Evolutionary conservation across 2,329 filamentous ascomycete species (phyloP).

Genomic region (Colletotrichum neosansevieriae): DNA sequence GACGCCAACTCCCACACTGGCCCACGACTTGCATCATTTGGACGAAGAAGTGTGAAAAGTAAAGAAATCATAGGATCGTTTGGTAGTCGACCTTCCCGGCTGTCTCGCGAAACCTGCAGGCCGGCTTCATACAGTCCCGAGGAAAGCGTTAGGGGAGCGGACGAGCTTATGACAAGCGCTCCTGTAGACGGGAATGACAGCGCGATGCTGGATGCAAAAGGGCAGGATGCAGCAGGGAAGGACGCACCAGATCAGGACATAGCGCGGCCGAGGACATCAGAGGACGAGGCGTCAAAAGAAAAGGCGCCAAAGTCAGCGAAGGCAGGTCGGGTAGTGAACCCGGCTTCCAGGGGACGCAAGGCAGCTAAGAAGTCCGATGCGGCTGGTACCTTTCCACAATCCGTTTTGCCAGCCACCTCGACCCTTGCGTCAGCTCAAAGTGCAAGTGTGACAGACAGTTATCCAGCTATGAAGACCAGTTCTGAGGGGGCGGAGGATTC

Average conservation of each 20-base stretch:
- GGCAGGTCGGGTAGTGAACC: constrained; percentile 49
- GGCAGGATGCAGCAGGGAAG: no score
- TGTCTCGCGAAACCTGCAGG: neutral
- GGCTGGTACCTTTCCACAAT: constrained; percentile 60
- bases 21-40: constrained; percentile 55
- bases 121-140: neutral
- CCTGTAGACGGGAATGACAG: neutral
- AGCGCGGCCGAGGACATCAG: neutral
- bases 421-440: neutral
- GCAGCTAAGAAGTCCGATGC: constrained; percentile 65
- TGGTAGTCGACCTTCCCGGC: neutral
- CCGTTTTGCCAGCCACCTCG: constrained; percentile 48
- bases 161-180: neutral
- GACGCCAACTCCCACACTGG: constrained; percentile 27
- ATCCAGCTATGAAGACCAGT: neutral
- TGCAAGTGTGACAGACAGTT: neutral
- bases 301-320: neutral
- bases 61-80: constrained; percentile 60
- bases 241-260: no score
- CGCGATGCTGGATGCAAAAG: neutral
- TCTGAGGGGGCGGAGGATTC: neutral
- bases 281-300: neutral
- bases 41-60: constrained; percentile 58
- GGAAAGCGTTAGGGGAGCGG: neutral
- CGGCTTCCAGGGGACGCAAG: constrained; percentile 65